These are phyloP conservation scores for Eustoma russellianum DNA, from an alignment of 257 asterid species.

Conservation along the genomic window DNA sequence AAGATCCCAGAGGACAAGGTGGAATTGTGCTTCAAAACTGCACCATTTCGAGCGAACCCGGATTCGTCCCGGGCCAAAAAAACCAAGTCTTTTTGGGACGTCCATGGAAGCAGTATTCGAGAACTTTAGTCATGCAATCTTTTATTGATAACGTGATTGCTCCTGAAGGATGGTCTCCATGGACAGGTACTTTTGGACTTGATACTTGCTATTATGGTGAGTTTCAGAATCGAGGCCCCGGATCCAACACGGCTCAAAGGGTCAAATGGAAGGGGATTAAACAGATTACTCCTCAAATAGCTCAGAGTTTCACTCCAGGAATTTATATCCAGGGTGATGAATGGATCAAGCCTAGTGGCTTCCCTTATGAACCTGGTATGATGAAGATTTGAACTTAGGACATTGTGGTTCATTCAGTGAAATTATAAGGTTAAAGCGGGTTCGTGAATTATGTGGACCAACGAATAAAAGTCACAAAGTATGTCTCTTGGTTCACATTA, in stretches of 20 bases:
- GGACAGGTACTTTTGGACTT: slow-evolving; percentile 52
- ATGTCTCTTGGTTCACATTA: too few relatives aligned
- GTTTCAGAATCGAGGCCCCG: slow-evolving; percentile 56
- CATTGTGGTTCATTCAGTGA: too few relatives aligned
- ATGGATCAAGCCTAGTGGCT: slow-evolving; percentile 42
- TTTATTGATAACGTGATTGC: slow-evolving; percentile 37
- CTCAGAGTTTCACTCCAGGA: slow-evolving; percentile 40
- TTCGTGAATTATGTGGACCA: too few relatives aligned
- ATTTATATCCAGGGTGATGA: slow-evolving; percentile 26
- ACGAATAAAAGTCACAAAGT: too few relatives aligned
- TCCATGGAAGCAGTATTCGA: slow-evolving; percentile 74
- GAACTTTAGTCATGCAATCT: slow-evolving; percentile 64
- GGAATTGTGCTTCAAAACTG: slow-evolving; percentile 44
- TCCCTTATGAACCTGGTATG: slow-evolving; percentile 44
- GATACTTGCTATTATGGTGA: slow-evolving; percentile 62
- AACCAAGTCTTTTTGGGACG: slow-evolving; percentile 49
- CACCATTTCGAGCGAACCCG: slow-evolving; percentile 40
- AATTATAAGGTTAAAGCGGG: too few relatives aligned
- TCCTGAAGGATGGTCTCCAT: slow-evolving; percentile 71
- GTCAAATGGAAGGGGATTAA: slow-evolving; percentile 68
- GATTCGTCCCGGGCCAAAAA: slow-evolving; percentile 17
- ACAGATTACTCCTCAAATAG: slow-evolving; percentile 42
- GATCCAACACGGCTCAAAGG: slow-evolving; percentile 30
- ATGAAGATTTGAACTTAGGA: slow-evolving; percentile 5
- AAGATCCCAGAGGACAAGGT: slow-evolving; percentile 39